These are phyloP conservation scores for Bruguiera parviflora DNA, from an alignment of 345 rosid genomes.

Conservation along the genomic window DNA sequence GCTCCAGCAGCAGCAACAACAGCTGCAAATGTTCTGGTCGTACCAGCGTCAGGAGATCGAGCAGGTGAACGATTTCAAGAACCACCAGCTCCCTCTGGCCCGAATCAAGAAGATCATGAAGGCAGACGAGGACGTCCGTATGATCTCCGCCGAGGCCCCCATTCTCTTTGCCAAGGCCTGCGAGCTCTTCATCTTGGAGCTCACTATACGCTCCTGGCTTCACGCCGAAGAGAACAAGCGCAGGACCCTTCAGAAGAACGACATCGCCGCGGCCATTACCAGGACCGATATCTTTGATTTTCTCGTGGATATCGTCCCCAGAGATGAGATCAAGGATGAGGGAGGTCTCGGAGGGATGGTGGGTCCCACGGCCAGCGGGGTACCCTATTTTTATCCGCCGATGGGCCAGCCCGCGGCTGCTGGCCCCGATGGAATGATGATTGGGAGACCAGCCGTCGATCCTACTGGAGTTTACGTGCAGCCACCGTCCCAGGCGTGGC, in stretches of 20 bases:
- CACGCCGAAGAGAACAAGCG: conserved; percentile 96
- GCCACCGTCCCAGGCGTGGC: conserved; percentile 98
- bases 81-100: conserved; percentile 94
- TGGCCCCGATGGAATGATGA: conserved; percentile 70
- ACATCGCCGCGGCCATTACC: conserved; percentile 89
- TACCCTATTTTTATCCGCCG: conserved; percentile 82
- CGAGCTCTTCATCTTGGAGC: conserved; percentile 90
- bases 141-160: conserved; percentile 98
- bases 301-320: conserved; percentile 82
- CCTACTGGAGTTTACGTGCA: conserved; percentile 65
- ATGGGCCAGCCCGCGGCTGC: conserved; percentile 64
- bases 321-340: conserved; percentile 89
- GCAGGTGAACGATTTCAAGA: conserved; percentile 87
- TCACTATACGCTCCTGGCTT: conserved; percentile 96
- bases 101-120: conserved; percentile 98
- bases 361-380: conserved; percentile 68
- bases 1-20: conserved; percentile 87
- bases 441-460: conserved; percentile 82
- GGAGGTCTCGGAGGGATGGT: conserved; percentile 54
- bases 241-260: conserved; percentile 90
- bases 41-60: conserved; percentile 91
- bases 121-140: conserved; percentile 96
- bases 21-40: conserved; percentile 86
- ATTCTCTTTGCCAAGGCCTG: conserved; percentile 90
- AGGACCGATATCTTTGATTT: conserved; percentile 89